Evolutionary conservation across 495 filamentous ascomycete genomes (phyloP).

Genomic region (Hyphodiscus hymeniophilus): DNA sequence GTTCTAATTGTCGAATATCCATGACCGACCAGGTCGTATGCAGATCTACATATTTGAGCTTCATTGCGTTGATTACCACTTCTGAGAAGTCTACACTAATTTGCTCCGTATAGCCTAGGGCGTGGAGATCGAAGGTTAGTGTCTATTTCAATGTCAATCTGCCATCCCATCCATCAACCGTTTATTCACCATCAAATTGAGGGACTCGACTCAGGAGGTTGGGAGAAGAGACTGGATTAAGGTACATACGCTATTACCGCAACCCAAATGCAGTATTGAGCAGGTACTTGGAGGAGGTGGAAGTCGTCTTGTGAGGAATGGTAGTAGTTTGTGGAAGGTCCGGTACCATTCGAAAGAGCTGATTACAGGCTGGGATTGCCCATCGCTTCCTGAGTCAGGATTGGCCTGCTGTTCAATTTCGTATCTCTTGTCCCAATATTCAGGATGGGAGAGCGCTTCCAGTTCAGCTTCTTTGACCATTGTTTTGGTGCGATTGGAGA

Average conservation of each 20-base stretch:
- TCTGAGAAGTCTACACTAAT: conserved; percentile 50
- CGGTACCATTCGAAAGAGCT: conserved; percentile 44
- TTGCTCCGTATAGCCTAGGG: conserved; percentile 44
- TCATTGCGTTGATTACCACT: conserved; percentile 44
- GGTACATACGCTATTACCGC: conserved; percentile 43
- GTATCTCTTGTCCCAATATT: conserved; percentile 48
- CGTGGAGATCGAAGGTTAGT: conserved; percentile 39
- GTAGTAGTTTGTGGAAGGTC: conserved; percentile 36
- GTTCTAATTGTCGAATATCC: conserved; percentile 45
- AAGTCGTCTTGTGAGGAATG: conserved; percentile 39
- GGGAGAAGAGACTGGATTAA: conserved; percentile 1
- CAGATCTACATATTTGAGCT: conserved; percentile 25
- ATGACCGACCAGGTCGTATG: conserved; percentile 35
- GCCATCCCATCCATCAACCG: not conserved
- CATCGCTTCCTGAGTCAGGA: not conserved
- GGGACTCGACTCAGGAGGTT: too few relatives aligned
- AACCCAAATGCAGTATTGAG: conserved; percentile 46
- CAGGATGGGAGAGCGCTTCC: conserved; percentile 28
- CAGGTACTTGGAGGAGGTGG: conserved; percentile 21
- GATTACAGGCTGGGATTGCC: conserved; percentile 11
- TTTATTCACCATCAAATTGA: not conserved
- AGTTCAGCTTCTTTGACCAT: conserved; percentile 7
- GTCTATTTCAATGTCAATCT: conserved; percentile 29
- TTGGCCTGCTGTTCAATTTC: conserved; percentile 22
- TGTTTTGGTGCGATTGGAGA: too few relatives aligned